A percentile compares a stretch with the other conserved stretches of the same genome.
These are phyloP conservation scores for Pyracantha coccinea DNA, from an alignment of 331 rosid genomes.

Conservation along the genomic window DNA sequence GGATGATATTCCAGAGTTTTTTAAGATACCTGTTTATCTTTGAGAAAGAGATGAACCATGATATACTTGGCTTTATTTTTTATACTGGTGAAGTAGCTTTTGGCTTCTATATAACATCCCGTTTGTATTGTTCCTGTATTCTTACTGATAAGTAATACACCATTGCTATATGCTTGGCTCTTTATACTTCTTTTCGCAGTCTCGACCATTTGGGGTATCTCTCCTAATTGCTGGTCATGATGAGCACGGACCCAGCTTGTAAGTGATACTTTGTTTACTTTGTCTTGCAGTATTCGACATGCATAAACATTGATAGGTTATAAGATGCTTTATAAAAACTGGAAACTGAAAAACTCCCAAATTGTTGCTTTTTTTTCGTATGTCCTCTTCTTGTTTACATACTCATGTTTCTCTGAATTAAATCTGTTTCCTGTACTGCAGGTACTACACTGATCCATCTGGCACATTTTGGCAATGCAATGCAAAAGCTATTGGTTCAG, in stretches of 20 bases:
- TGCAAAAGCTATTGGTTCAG: constrained; percentile 96
- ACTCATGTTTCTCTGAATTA: not conserved
- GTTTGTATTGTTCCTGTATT: not conserved
- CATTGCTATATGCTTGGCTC: not conserved
- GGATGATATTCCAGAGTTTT: not conserved
- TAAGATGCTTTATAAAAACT: not conserved
- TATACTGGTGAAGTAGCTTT: not conserved
- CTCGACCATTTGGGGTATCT: constrained; percentile 96
- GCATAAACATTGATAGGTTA: not conserved
- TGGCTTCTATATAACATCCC: not conserved
- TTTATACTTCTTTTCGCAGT: constrained; percentile 32
- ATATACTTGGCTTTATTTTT: not conserved
- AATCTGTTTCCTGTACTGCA: constrained; percentile 11
- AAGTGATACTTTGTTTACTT: constrained; percentile 21
- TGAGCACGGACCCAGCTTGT: constrained; percentile 91
- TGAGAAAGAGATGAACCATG: not conserved
- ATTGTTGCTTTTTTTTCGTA: not conserved
- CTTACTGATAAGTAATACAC: not conserved
- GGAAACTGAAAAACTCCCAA: not conserved
- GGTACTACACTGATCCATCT: constrained; percentile 89
- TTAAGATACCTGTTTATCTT: not conserved
- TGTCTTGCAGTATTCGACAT: not conserved
- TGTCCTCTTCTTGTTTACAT: not conserved
- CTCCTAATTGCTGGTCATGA: constrained; percentile 97
- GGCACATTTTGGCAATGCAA: constrained; percentile 99